phyloP scores from a whole-genome alignment of 2,329 filamentous ascomycete genomes.

The Emmonsiellopsis sp. region DNA sequence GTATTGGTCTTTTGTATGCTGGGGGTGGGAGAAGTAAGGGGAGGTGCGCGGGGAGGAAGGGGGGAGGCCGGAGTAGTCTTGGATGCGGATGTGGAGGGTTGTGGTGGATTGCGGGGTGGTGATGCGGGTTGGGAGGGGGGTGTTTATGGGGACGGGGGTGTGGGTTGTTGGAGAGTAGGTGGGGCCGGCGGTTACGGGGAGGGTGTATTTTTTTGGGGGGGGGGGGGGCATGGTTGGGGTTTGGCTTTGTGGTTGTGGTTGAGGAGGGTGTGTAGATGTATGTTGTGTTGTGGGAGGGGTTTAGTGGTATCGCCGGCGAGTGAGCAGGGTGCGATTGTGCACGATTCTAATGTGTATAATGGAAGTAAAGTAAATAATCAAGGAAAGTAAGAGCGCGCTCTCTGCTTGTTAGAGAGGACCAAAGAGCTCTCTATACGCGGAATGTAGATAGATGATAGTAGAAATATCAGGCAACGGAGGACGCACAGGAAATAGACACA shows the following conservation, averaged over 20 bases:
- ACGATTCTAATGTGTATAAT: too few relatives aligned
- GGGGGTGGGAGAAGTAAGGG: slow-evolving; percentile 64
- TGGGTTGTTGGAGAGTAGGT: slow-evolving; percentile 67
- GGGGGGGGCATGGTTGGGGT: not conserved
- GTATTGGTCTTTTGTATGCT: slow-evolving; percentile 71
- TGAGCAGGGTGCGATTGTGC: not conserved
- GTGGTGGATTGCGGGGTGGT: slow-evolving; percentile 54
- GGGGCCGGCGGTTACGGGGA: slow-evolving; percentile 73
- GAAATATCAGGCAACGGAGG: too few relatives aligned
- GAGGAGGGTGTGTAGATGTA: not conserved
- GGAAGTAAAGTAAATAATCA: too few relatives aligned
- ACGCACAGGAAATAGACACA: too few relatives aligned
- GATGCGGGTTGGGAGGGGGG: slow-evolving; percentile 51
- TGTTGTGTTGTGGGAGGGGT: not conserved
- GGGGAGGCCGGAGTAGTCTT: slow-evolving; percentile 44
- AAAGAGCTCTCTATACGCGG: too few relatives aligned
- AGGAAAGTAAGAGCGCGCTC: too few relatives aligned
- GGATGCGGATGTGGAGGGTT: slow-evolving; percentile 65
- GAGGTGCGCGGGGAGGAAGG: slow-evolving; percentile 57
- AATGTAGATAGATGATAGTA: too few relatives aligned
- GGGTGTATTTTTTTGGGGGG: slow-evolving; percentile 45
- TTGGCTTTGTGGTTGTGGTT: not conserved
- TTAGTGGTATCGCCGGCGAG: not conserved
- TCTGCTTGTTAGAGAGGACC: too few relatives aligned
- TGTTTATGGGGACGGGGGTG: slow-evolving; percentile 66